Evolutionary conservation across 202 grass and related monocot genomes (phyloP), one percentile per base, ranked within the genome.

Genomic region (Dendrocalamus latiflorus): DNA sequence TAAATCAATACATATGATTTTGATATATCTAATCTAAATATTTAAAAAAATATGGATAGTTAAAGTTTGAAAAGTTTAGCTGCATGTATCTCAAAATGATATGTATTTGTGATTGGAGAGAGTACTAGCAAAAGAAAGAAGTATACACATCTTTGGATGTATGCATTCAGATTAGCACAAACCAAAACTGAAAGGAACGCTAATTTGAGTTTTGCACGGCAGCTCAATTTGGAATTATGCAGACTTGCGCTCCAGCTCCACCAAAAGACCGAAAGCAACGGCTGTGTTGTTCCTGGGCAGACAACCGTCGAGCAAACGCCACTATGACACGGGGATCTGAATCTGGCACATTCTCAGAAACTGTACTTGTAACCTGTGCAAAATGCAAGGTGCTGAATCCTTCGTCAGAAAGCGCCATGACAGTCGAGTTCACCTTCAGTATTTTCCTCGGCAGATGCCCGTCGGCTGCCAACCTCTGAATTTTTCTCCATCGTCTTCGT

Each of bases 231-330:
- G 81, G 61, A 80, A 1, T 38, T 34, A 47, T 70, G 77, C 55
- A 69, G 8, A 34, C 11, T 73, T 58, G 80, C 75, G 10, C 59
- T 80, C 51, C 53, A 62, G 51, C 60, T 10, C 61, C 45, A 38
- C 51, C 28, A 12, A 8, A 8, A 28, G 41, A 34, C 48, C 48
- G 78, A 89, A 86, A 86, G 83, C 66, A 67, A 89, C 66, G 18
- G 65, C 15, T 2, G 17, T 44, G 42, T 54, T 68, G 36, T 49
- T 65, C 77, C 48, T 61, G 68, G 51, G 51, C 42, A 74, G 69
- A 53, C 50, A 26, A 25, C 44, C 53, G 53, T 62, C 20, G 10
- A n/a, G 61, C 61, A 30, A 33, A 70, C 54, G 53, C 51, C 42
- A 38, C 20, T 8, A 0, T 4, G 14, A 34, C 68, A 84, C 74